Evolutionary conservation across 768 basidiomycete species (phyloP).

Genomic region (Guyanaporus albipodus): DNA sequence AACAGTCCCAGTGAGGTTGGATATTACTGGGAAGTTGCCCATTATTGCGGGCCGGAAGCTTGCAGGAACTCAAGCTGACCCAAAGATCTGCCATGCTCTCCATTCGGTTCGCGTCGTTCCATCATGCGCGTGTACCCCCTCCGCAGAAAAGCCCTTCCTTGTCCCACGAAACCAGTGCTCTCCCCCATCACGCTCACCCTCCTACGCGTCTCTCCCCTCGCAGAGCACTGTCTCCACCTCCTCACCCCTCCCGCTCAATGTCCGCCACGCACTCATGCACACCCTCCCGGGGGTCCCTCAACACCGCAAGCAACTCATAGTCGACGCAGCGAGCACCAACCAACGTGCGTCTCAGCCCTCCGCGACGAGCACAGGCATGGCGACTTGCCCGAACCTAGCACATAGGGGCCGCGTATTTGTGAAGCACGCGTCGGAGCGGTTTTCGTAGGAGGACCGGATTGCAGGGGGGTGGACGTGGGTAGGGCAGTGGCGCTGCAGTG

Average conservation of each 20-base stretch:
- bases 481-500: slow-evolving; percentile 57
- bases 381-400: slow-evolving; percentile 45
- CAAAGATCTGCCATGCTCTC: neutral
- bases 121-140: slow-evolving; percentile 7
- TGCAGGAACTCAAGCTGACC: slow-evolving; percentile 51
- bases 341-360: too few relatives aligned
- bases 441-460: slow-evolving; percentile 57
- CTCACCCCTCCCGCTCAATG: slow-evolving; percentile 29
- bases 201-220: slow-evolving; percentile 27
- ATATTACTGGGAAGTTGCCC: neutral
- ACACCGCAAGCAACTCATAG: slow-evolving; percentile 19
- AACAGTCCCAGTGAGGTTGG: neutral
- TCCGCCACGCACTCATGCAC: slow-evolving; percentile 25
- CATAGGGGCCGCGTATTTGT: slow-evolving; percentile 42
- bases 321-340: too few relatives aligned
- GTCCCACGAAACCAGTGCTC: slow-evolving; percentile 10
- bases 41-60: slow-evolving; percentile 23
- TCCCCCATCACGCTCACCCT: slow-evolving; percentile 21
- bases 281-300: slow-evolving; percentile 29
- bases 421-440: slow-evolving; percentile 55
- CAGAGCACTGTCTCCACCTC: slow-evolving; percentile 37
- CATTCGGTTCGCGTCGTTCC: slow-evolving; percentile 11
- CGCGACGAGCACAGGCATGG: neutral
- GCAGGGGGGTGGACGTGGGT: slow-evolving; percentile 50
- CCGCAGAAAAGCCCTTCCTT: slow-evolving; percentile 2